Evolutionary conservation across 441 rosid species (phyloP).

Genomic region (Flueggea neowawraea): DNA sequence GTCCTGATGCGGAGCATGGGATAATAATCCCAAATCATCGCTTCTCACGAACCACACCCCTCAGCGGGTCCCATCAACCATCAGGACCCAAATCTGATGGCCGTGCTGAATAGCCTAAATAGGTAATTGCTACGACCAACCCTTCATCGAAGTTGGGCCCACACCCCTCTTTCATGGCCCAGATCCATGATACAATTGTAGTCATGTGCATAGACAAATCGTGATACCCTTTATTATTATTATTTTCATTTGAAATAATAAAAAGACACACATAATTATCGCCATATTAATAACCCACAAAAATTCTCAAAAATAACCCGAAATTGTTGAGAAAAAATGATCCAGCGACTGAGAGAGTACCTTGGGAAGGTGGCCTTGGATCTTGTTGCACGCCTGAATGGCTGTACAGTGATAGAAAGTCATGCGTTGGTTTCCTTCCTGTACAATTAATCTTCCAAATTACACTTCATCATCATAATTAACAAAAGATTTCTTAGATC

Average conservation of each 20-base stretch:
- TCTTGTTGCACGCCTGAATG: slow-evolving; percentile 75
- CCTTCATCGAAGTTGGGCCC: background rate
- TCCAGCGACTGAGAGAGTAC: slow-evolving; percentile 21
- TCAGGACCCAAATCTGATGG: slow-evolving; percentile 25
- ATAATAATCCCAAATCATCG: too few species aligned
- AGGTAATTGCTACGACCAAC: background rate
- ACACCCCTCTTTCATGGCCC: slow-evolving; percentile 34
- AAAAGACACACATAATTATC: too few species aligned
- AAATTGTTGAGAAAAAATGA: too few species aligned
- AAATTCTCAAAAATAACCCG: too few species aligned
- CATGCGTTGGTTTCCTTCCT: slow-evolving; percentile 85
- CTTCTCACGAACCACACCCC: slow-evolving; percentile 1
- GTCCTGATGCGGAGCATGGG: too few species aligned
- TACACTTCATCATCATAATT: slow-evolving; percentile 18
- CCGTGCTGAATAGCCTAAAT: slow-evolving; percentile 16
- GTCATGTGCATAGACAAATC: slow-evolving; percentile 55
- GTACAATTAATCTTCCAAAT: slow-evolving; percentile 38
- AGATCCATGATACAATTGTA: slow-evolving; percentile 43
- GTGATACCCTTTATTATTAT: background rate
- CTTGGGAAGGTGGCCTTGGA: slow-evolving; percentile 76
- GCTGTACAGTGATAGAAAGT: slow-evolving; percentile 83
- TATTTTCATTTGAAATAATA: background rate
- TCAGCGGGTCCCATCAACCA: slow-evolving; percentile 38
- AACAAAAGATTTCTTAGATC: background rate
- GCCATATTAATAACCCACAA: too few species aligned